Evolutionary conservation across 352 stramenopile species (phyloP).

Genomic region (Phytophthora sojae): DNA sequence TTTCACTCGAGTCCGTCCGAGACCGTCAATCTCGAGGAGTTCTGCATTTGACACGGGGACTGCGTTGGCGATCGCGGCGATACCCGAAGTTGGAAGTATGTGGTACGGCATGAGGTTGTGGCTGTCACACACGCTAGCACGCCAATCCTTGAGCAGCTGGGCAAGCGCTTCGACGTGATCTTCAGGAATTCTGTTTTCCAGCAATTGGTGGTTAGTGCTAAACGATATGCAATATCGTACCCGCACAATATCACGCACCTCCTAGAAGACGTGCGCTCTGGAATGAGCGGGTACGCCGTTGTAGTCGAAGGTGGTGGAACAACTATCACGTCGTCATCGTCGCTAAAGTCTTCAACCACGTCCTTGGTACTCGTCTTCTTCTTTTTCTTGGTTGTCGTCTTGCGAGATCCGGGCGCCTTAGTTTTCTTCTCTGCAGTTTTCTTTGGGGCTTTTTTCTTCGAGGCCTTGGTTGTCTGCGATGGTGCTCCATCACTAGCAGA

Average conservation of each 20-base stretch:
- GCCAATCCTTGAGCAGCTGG: conserved; percentile 89
- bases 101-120: conserved; percentile 91
- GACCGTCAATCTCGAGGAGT: conserved; percentile 81
- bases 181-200: conserved; percentile 61
- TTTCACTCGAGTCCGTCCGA: conserved; percentile 84
- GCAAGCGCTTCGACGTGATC: conserved; percentile 75
- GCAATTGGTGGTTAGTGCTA: conserved; percentile 1
- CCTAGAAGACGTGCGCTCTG: conserved; percentile 49
- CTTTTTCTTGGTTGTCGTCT: conserved; percentile 40
- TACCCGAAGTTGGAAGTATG: conserved; percentile 83
- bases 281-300: conserved; percentile 63
- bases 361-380: conserved; percentile 45
- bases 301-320: conserved; percentile 33
- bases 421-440: conserved; percentile 45
- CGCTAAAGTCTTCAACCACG: conserved; percentile 64
- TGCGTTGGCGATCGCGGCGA: conserved; percentile 82
- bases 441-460: conserved; percentile 46
- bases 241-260: conserved; percentile 45
- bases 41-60: conserved; percentile 80
- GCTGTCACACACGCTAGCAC: conserved; percentile 85
- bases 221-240: neutral
- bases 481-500: conserved; percentile 30
- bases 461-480: conserved; percentile 25
- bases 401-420: conserved; percentile 34
- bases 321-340: conserved; percentile 69